Percentiles rank a stretch among this genome's conserved stretches.
These are phyloP conservation scores for Agrocybe pediades DNA, from an alignment of 768 basidiomycete genomes.

Conservation along the genomic window DNA sequence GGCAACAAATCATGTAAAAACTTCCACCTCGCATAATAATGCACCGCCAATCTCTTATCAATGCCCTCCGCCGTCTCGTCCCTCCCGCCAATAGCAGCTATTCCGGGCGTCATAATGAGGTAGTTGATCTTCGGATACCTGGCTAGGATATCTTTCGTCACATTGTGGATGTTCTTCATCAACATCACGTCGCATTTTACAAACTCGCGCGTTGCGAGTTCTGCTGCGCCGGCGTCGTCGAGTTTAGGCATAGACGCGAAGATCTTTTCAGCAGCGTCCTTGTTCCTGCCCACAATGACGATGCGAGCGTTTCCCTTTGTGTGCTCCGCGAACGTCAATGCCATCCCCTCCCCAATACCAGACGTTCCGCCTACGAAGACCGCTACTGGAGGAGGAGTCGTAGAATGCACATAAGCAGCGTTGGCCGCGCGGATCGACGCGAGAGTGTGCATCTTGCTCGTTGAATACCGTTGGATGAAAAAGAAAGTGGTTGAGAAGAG, in stretches of 20 bases:
- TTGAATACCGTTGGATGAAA: not conserved
- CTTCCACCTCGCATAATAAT: conserved; percentile 44
- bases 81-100: conserved; percentile 32
- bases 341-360: conserved; percentile 50
- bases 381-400: conserved; percentile 29
- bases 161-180: conserved; percentile 48
- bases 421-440: conserved; percentile 31
- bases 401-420: conserved; percentile 23
- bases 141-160: conserved; percentile 25
- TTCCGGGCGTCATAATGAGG: conserved; percentile 48
- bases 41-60: conserved; percentile 23
- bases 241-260: conserved; percentile 41
- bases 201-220: conserved; percentile 40
- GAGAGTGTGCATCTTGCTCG: conserved; percentile 24
- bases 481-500: not conserved
- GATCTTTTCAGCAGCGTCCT: conserved; percentile 45
- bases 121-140: conserved; percentile 51
- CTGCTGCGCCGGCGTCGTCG: not conserved
- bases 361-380: conserved; percentile 47
- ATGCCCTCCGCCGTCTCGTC: conserved; percentile 26
- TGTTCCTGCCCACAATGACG: conserved; percentile 55
- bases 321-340: conserved; percentile 42
- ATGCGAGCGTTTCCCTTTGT: conserved; percentile 54
- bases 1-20: conserved; percentile 49
- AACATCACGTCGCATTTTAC: conserved; percentile 50